Percentiles rank a stretch among this genome's conserved stretches.
These are phyloP conservation scores for Gaillardinia entomophila DNA, from an alignment of 805 yeast genomes.

Conservation along the genomic window DNA sequence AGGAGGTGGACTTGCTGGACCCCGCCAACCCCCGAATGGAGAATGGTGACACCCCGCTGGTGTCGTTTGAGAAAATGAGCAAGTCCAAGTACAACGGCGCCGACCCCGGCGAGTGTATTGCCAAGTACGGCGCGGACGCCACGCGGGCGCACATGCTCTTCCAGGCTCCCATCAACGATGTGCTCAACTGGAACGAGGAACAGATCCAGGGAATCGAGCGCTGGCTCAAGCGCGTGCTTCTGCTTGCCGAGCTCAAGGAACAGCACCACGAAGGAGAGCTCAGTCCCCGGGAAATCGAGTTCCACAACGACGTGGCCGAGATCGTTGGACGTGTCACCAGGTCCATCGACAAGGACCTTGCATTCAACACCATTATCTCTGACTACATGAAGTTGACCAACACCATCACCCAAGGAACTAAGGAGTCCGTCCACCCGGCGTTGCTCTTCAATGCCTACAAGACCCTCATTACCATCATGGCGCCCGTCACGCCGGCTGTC, in stretches of 20 bases:
- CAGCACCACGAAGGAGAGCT: conserved; percentile 14
- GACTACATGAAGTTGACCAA: conserved; percentile 83
- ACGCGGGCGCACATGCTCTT: conserved; percentile 89
- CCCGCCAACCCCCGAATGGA: conserved; percentile 36
- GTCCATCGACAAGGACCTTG: conserved; percentile 52
- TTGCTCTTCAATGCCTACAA: conserved; percentile 45
- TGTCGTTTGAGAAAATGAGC: conserved; percentile 89
- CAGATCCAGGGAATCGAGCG: conserved; percentile 84
- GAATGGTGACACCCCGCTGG: conserved; percentile 45
- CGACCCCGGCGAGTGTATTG: conserved; percentile 76
- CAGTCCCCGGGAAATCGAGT: conserved; percentile 42
- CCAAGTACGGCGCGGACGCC: conserved; percentile 84
- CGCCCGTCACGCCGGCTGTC: conserved; percentile 78
- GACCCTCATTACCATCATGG: conserved; percentile 53
- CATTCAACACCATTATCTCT: conserved; percentile 81
- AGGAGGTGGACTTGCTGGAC: conserved; percentile 51
- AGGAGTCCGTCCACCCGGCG: conserved; percentile 26
- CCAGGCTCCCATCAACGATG: conserved; percentile 83
- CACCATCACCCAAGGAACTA: conserved; percentile 33
- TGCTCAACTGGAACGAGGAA: conserved; percentile 83
- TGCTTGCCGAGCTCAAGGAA: conserved; percentile 12
- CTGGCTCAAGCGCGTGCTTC: conserved; percentile 66
- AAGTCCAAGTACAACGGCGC: conserved; percentile 94
- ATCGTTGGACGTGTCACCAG: conserved; percentile 46
- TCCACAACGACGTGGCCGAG: conserved; percentile 54